Evolutionary conservation across 2,329 filamentous ascomycete species (phyloP).

Genomic region (Pseudogymnoascus sp.): DNA sequence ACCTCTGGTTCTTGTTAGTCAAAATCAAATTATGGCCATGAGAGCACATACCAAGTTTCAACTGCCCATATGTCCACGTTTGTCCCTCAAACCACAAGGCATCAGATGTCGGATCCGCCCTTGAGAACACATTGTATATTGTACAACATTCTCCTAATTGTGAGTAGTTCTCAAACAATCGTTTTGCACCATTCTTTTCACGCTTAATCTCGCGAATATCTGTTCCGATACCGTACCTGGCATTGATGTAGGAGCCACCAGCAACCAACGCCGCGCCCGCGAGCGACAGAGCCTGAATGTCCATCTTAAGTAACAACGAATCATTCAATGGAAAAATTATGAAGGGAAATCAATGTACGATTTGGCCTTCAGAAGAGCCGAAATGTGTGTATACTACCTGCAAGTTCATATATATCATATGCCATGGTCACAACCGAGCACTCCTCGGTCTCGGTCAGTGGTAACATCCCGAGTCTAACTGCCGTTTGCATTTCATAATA

Average conservation of each 20-base stretch:
- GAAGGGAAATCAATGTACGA: not conserved
- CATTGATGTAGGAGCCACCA: conserved; percentile 34
- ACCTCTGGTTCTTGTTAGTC: conserved; percentile 28
- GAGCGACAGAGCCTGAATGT: conserved; percentile 16
- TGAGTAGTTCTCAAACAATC: conserved; percentile 29
- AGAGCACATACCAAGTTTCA: conserved; percentile 32
- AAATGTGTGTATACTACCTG: not conserved
- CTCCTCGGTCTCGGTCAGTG: not conserved
- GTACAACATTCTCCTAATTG: conserved; percentile 32
- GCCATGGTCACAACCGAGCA: not conserved
- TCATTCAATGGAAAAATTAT: conserved; percentile 15
- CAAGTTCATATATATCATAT: not conserved
- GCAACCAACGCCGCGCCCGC: conserved; percentile 29
- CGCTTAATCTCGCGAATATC: conserved; percentile 31
- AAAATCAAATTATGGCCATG: conserved; percentile 8
- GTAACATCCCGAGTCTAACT: not conserved
- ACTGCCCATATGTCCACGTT: conserved; percentile 37
- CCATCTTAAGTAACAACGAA: conserved; percentile 12
- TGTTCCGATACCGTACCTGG: conserved; percentile 32
- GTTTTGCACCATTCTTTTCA: conserved; percentile 28
- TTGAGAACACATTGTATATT: conserved; percentile 35
- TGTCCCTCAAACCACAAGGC: conserved; percentile 41
- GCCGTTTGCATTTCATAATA: not conserved
- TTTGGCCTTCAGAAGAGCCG: not conserved
- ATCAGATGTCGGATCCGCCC: conserved; percentile 31